These are phyloP conservation scores for Hymenoscyphus fraxineus DNA, from an alignment of 2,329 filamentous ascomycete species.

Conservation along the genomic window DNA sequence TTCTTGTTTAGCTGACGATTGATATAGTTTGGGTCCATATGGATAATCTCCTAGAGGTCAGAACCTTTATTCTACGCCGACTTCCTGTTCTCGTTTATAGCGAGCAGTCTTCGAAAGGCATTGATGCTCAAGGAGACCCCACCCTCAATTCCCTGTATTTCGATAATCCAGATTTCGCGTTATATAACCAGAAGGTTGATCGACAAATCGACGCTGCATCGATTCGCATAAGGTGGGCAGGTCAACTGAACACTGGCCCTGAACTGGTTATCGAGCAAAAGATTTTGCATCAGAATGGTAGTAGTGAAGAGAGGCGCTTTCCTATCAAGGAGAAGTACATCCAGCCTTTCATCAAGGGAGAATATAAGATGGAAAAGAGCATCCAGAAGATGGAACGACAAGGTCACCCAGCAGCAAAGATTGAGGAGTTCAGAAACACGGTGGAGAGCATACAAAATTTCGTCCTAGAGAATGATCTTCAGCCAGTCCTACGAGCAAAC, in stretches of 20 bases:
- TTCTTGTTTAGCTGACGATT: constrained; percentile 32
- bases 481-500: constrained; percentile 85
- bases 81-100: constrained; percentile 92
- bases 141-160: constrained; percentile 96
- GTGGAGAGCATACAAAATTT: constrained; percentile 77
- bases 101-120: constrained; percentile 76
- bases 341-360: constrained; percentile 76
- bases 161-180: constrained; percentile 78
- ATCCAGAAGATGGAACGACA: constrained; percentile 81
- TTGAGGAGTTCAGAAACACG: constrained; percentile 66
- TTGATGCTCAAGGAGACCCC: constrained; percentile 77
- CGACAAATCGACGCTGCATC: constrained; percentile 73
- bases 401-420: constrained; percentile 61
- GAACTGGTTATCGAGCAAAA: constrained; percentile 90
- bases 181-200: constrained; percentile 84
- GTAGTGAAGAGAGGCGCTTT: constrained; percentile 75
- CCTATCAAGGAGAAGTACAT: constrained; percentile 93
- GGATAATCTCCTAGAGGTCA: constrained; percentile 94
- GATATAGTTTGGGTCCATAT: constrained; percentile 82
- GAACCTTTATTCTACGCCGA: constrained; percentile 88
- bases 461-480: constrained; percentile 70
- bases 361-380: constrained; percentile 90
- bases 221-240: constrained; percentile 86
- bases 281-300: constrained; percentile 70
- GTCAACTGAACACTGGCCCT: constrained; percentile 72